Conservation (phyloP, 441 rosid genomes). For the Isatis lusitanica region DNA sequence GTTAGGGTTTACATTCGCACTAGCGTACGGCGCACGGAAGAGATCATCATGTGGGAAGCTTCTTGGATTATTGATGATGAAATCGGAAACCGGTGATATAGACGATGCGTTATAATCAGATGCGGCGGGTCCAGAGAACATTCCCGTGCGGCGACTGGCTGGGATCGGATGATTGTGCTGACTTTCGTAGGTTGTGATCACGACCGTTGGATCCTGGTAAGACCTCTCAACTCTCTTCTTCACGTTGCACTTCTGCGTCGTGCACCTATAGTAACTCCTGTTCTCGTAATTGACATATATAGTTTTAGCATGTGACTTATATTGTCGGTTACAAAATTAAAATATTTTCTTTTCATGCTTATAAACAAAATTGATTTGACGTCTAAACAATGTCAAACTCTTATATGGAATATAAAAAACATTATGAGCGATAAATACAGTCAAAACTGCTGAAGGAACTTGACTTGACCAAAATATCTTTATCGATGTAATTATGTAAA, state of each 20-base stretch:
- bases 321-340: slow-evolving; percentile 5
- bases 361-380: neutral
- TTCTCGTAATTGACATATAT: neutral
- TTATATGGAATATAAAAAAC: neutral
- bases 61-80: slow-evolving; percentile 26
- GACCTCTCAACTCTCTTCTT: slow-evolving; percentile 93
- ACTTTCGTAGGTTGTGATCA: slow-evolving; percentile 89
- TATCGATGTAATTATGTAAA: neutral
- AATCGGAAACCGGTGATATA: slow-evolving; percentile 16
- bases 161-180: slow-evolving; percentile 80
- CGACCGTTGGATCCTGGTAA: slow-evolving; percentile 71
- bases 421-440: neutral
- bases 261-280: slow-evolving; percentile 93
- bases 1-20: slow-evolving; percentile 30
- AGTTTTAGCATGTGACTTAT: slow-evolving; percentile 18
- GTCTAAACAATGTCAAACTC: neutral
- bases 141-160: slow-evolving; percentile 50
- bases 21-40: slow-evolving; percentile 30
- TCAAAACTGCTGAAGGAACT: neutral
- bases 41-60: slow-evolving; percentile 46
- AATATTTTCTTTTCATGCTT: neutral
- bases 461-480: slow-evolving; percentile 9
- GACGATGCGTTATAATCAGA: slow-evolving; percentile 21
- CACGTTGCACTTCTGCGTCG: slow-evolving; percentile 71
- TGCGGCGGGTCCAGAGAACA: slow-evolving; percentile 23